These are phyloP conservation scores for Luzula sylvatica DNA, from an alignment of 176 grass and related monocot genomes.

Conservation along the genomic window DNA sequence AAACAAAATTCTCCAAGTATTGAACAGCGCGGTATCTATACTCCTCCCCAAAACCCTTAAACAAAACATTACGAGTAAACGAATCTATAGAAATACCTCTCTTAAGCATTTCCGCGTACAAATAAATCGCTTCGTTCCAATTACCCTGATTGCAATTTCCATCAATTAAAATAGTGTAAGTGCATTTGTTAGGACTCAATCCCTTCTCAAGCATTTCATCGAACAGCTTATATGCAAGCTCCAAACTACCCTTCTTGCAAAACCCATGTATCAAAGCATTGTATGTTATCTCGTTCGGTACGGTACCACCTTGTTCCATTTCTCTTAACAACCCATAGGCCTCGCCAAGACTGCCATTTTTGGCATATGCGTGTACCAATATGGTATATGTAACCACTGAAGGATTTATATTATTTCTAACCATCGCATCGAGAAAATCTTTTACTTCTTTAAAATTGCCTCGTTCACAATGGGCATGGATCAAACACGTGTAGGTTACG, in stretches of 20 bases:
- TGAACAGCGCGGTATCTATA: slow-evolving; percentile 32
- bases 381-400: slow-evolving; percentile 60
- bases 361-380: slow-evolving; percentile 53
- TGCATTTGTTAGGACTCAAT: slow-evolving; percentile 56
- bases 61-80: slow-evolving; percentile 36
- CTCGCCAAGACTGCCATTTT: slow-evolving; percentile 35
- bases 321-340: slow-evolving; percentile 45
- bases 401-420: slow-evolving; percentile 33
- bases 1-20: slow-evolving; percentile 67
- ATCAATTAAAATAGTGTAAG: slow-evolving; percentile 58
- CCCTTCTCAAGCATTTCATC: slow-evolving; percentile 44
- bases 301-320: slow-evolving; percentile 35
- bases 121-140: slow-evolving; percentile 44
- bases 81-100: slow-evolving; percentile 48
- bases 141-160: slow-evolving; percentile 42
- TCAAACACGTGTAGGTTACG: slow-evolving; percentile 75
- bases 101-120: slow-evolving; percentile 64
- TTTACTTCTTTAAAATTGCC: slow-evolving; percentile 48
- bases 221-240: slow-evolving; percentile 54
- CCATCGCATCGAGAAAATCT: slow-evolving; percentile 33
- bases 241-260: slow-evolving; percentile 38
- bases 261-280: slow-evolving; percentile 60
- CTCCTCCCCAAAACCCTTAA: slow-evolving; percentile 52
- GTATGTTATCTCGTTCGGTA: slow-evolving; percentile 65
- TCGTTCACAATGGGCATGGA: slow-evolving; percentile 57